A percentile compares a stretch with the other conserved stretches of the same genome.
phyloP scores from a whole-genome alignment of 805 yeast genomes.

The Candida germanica region DNA sequence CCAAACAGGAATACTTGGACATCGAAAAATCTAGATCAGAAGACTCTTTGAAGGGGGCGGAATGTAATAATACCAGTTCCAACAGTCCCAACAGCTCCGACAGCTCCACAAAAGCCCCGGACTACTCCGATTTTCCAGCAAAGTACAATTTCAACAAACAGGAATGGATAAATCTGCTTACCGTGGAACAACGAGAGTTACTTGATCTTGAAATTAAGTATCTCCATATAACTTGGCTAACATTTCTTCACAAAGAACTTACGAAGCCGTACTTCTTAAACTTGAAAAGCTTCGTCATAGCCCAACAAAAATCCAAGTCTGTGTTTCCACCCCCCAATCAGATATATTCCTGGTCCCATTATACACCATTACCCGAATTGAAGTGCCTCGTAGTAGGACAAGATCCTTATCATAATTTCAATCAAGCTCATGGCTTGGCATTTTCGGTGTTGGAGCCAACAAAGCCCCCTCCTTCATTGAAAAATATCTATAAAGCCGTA shows the following conservation, averaged over 20 bases:
- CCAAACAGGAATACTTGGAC: too few species aligned
- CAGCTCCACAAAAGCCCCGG: background rate
- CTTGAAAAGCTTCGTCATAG: constrained; percentile 59
- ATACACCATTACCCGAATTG: constrained; percentile 72
- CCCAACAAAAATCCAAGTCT: constrained; percentile 41
- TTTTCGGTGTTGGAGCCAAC: constrained; percentile 83
- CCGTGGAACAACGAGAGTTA: constrained; percentile 47
- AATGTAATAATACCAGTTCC: background rate
- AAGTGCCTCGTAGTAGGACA: constrained; percentile 87
- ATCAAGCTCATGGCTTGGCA: constrained; percentile 96
- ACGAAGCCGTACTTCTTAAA: constrained; percentile 80
- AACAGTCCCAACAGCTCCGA: background rate
- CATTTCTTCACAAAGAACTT: constrained; percentile 62
- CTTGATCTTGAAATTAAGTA: constrained; percentile 66
- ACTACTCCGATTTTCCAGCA: constrained; percentile 13
- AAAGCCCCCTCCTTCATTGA: constrained; percentile 79
- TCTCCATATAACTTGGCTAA: constrained; percentile 78
- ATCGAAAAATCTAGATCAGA: too few species aligned
- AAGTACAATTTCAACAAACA: constrained; percentile 43
- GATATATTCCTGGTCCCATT: constrained; percentile 88
- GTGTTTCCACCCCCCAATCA: constrained; percentile 78
- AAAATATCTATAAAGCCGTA: constrained; percentile 81
- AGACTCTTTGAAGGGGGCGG: too few species aligned
- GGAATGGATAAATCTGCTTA: constrained; percentile 48
- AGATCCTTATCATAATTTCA: constrained; percentile 90